Conservation (phyloP, 345 rosid species). For the Garcia nutans region DNA sequence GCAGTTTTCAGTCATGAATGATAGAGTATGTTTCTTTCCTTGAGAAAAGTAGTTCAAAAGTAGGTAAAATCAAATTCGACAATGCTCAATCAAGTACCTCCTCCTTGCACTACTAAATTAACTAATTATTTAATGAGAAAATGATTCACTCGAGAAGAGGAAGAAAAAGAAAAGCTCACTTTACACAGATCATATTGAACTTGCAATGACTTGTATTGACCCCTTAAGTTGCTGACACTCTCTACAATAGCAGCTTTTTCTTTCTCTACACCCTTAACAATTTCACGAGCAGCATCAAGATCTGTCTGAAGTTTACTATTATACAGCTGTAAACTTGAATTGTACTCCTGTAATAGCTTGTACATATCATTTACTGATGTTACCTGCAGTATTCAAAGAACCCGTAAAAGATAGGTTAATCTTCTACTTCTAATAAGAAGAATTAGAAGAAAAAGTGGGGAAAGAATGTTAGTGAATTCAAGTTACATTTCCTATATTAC, state of each 20-base stretch:
- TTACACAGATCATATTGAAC: constrained; percentile 72
- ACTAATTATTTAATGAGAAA: constrained; percentile 4
- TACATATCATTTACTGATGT: constrained; percentile 92
- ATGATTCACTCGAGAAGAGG: constrained; percentile 2
- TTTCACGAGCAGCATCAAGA: constrained; percentile 76
- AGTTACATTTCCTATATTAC: constrained; percentile 42
- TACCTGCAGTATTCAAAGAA: constrained; percentile 52
- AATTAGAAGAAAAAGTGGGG: neutral
- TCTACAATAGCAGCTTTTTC: constrained; percentile 77
- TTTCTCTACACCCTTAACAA: constrained; percentile 75
- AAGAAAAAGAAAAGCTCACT: constrained; percentile 39
- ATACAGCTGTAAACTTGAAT: constrained; percentile 89
- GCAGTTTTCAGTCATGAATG: neutral
- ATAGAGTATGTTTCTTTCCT: neutral
- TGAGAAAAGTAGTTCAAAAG: neutral
- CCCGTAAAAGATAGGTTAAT: constrained; percentile 11
- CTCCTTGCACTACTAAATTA: neutral
- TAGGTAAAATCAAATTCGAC: neutral
- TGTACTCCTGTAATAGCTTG: constrained; percentile 90
- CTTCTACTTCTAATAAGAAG: neutral
- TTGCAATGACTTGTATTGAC: constrained; percentile 66
- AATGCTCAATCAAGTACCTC: neutral
- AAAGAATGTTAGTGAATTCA: neutral
- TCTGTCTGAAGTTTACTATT: constrained; percentile 94
- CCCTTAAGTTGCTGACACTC: constrained; percentile 68